Conservation (phyloP, 345 rosid genomes). For the Lepidium aucheri region DNA sequence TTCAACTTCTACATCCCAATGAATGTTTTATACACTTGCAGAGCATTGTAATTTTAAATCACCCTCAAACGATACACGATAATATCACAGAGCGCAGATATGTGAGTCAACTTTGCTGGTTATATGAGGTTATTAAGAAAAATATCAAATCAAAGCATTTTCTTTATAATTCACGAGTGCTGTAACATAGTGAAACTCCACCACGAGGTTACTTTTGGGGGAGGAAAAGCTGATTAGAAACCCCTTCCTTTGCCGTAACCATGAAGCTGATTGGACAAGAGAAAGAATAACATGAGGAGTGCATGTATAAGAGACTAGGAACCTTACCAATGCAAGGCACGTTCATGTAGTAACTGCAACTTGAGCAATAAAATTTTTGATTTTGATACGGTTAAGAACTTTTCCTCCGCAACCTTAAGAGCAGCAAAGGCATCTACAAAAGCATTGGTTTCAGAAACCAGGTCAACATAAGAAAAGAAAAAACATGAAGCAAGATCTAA, state of each 20-base stretch:
- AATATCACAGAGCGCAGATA: neutral
- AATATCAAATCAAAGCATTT: neutral
- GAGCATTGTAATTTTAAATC: neutral
- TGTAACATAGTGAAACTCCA: neutral
- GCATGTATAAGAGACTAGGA: conserved; percentile 10
- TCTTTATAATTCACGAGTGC: neutral
- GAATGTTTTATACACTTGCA: neutral
- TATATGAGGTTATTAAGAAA: neutral
- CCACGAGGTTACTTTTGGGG: neutral
- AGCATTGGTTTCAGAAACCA: conserved; percentile 12
- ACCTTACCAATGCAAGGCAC: conserved; percentile 76
- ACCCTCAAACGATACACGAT: neutral
- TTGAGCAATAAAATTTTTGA: conserved; percentile 69
- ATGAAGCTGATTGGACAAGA: neutral
- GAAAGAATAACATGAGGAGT: neutral
- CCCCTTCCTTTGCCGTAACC: neutral
- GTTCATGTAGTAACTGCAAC: conserved; percentile 87
- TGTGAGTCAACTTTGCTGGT: neutral
- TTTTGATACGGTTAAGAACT: conserved; percentile 66
- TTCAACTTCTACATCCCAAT: neutral
- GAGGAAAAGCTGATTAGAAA: conserved; percentile 3
- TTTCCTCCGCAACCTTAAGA: conserved; percentile 71
- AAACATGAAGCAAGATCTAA: neutral
- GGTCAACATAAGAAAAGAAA: neutral
- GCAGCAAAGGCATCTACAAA: conserved; percentile 81